Percentiles rank a stretch among this genome's conserved stretches.
Evolutionary conservation across 225 moss, liverwort and hornwort genomes (phyloP).

Genomic region (Marchantia polymorpha): DNA sequence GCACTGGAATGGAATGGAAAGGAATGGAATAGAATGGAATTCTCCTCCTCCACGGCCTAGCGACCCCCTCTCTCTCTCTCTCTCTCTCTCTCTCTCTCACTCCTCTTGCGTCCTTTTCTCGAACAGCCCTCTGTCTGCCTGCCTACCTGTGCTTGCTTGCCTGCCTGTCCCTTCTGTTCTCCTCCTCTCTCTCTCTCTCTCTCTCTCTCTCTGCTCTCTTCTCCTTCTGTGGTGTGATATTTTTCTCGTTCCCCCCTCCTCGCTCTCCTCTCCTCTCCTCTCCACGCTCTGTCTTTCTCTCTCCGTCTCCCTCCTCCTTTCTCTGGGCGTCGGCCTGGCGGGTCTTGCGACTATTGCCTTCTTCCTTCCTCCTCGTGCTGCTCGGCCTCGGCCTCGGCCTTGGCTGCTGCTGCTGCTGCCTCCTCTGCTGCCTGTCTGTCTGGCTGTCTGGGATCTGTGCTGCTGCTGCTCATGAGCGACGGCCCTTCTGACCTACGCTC

Average conservation of each 20-base stretch:
- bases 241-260: not conserved
- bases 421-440: constrained; percentile 6
- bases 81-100: not conserved
- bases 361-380: constrained; percentile 11
- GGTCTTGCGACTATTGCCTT: constrained; percentile 15
- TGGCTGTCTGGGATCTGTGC: constrained; percentile 3
- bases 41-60: not conserved
- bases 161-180: no score
- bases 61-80: not conserved
- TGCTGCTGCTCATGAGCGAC: not conserved
- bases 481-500: not conserved
- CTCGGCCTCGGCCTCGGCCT: not conserved
- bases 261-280: constrained; percentile 1
- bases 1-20: not conserved
- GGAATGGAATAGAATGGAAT: not conserved
- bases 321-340: not conserved
- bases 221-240: not conserved
- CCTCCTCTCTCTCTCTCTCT: no score
- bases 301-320: not conserved
- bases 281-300: not conserved
- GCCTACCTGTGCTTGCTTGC: no score
- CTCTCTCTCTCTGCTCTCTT: constrained; percentile 2
- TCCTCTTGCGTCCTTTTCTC: no score
- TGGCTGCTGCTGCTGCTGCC: not conserved
- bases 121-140: no score